phyloP scores from a whole-genome alignment of 2,329 filamentous ascomycete genomes.

The Davidsoniella virescens region DNA sequence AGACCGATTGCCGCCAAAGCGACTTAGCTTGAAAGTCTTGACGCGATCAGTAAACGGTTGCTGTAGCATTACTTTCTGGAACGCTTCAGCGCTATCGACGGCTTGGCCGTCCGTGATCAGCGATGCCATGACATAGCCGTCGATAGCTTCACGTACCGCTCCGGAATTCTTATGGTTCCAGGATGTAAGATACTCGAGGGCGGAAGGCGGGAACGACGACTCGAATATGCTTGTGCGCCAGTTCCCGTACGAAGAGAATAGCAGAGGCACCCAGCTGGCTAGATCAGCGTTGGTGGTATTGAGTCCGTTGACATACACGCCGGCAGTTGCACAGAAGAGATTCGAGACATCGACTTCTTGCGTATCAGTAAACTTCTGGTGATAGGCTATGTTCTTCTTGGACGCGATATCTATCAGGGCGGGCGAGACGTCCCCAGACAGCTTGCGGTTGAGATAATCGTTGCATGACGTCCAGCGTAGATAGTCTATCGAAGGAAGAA shows the following conservation, averaged over 20 bases:
- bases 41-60: neutral
- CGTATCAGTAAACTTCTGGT: neutral
- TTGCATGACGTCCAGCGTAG: slow-evolving; percentile 10
- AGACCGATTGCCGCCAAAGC: slow-evolving; percentile 2
- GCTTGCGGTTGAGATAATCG: slow-evolving; percentile 3
- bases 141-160: slow-evolving; percentile 2
- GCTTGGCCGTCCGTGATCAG: neutral
- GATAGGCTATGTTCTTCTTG: neutral
- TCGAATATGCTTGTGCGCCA: slow-evolving; percentile 6
- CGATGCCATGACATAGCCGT: slow-evolving; percentile 6
- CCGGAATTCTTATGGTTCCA: slow-evolving; percentile 4
- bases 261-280: slow-evolving; percentile 4
- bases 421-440: slow-evolving; percentile 1
- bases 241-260: slow-evolving; percentile 5
- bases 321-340: slow-evolving; percentile 1
- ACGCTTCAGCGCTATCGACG: neutral
- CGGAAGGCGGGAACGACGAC: slow-evolving; percentile 3
- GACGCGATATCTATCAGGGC: neutral
- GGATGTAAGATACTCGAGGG: neutral
- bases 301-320: neutral
- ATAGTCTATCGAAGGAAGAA: slow-evolving; percentile 3
- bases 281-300: slow-evolving; percentile 9
- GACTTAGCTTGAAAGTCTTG: neutral
- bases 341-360: neutral
- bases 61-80: neutral